Evolutionary conservation across 495 filamentous ascomycete species (phyloP), one percentile per base, ranked within the genome.

Genomic region (Penicillium canariense): DNA sequence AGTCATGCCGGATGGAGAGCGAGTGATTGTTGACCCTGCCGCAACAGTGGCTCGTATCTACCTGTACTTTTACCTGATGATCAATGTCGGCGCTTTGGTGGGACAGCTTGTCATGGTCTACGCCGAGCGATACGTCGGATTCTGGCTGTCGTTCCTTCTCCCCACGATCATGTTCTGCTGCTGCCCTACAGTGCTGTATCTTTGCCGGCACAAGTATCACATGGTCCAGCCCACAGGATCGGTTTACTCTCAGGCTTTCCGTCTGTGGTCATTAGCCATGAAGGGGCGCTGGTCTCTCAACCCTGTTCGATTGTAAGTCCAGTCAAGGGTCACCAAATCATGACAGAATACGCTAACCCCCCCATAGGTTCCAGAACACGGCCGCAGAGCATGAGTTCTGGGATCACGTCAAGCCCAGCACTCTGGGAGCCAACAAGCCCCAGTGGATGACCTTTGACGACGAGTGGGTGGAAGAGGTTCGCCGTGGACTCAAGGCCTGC

Each of bases 381-480:
- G 74, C 48, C 12, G 30, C 77, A 27, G 73, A 73, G 0, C 77
- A 69, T 11, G 40, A 65, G 1, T 85, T 85, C 68, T 89, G 85
- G 81, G 77, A 86, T 22, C 61, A 68, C 11, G 83, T 84, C 32
- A 89, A 88, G 75, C 87, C 87, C n/a, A 81, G 74, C 51, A 72
- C 77, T 8, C 63, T 82, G 30, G 73, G 71, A 1, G 30, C 56
- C 0, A 70, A 40, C 58, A 72, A 49, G 53, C 74, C 55, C 59
- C 67, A 15, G 11, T 88, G 85, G 86, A 87, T 88, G 84, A 81
- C 77, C 14, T 90, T 89, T 50, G 84, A 89, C 52, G 87, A 91
- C 56, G 79, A 77, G 31, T 89, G 85, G 84, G 86, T 88, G 7
- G 84, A 87, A 53, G 84, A 89, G 63, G 81, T 92, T 4, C 72